Base-by-base conservation (phyloP, 495 filamentous ascomycete species). In the Podospora bellae-mahoneyi region DNA sequence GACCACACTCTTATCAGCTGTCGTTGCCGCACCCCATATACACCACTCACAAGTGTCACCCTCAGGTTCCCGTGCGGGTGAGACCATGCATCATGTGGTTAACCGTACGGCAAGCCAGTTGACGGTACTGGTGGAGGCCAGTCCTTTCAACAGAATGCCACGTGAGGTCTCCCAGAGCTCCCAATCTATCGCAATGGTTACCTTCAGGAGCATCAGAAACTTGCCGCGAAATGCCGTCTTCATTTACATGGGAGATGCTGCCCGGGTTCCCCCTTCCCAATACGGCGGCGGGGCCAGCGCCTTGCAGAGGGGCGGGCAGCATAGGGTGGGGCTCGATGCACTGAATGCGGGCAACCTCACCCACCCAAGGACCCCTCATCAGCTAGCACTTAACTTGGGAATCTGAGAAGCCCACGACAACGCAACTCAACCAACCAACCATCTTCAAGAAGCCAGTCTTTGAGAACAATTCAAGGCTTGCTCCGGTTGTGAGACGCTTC, bases 41-140 rank as follows among this genome's bases (percentile, higher is more conserved):
- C 39, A 48, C 39, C 39, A 48, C 56, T 20, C 39, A 48, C 56
- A 58, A 20, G 23, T 20, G 56, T 20, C 56, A 58, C 56, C 56
- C 6, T 48, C 39, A 48, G 39, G 39, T 61, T 61, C 30, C 59
- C 59, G 30, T 61, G 23, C 2, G 16, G 59, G 27, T 61, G 59
- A 32, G 26, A 61, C 59, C 23, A 61, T 61, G 7, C 59, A 20
- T 61, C 59, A 61, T 61, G 59, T 32, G 30, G 16, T 13, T 61
- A 61, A 32, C 59, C 59, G 27, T 26, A 23, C 23, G 23, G 13
- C 20, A 48, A 16, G 15, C 6, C 39, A 48, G 39, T 48, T 48
- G 39, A 48, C 13, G 39, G 39, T 10, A 48, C 39, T 48, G 15
- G 39, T 48, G 39, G 39, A 48, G 39, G 39, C 39, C 39, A 10